Base-by-base conservation (phyloP, 169 alveolate genomes). In the Miamiensis avidus region DNA sequence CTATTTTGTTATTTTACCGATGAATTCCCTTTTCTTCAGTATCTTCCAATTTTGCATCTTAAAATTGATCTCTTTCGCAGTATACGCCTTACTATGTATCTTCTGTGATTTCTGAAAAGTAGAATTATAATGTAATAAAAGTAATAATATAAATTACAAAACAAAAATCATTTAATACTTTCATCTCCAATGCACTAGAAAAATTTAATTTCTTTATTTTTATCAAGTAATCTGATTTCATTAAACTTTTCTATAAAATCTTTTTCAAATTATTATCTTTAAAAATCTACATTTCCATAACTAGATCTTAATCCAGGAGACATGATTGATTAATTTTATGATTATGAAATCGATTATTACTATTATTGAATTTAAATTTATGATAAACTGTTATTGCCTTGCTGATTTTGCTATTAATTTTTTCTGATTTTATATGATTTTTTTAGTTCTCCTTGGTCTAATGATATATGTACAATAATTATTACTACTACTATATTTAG, bases 171-270 rank as follows among this genome's bases (percentile, higher is more conserved):
- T 49, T 49, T 49, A 11, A 49, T 49, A 49, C 69, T 20, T 31
- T 92, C 94, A 84, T 93, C 96, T 76, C 98, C 98, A n/a, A 95
- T 86, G 82, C 96, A 95, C 79, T 94, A 82, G 77, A 95, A 93
- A 89, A 93, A 95, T 88, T 94, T 93, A 76, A 95, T 93, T 76
- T 94, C 97, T 84, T 95, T 95, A 79, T 93, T 95, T 83, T 94
- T 92, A 32, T 93, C 96, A 74, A 92, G 79, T 25, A 92, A 92
- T 78, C 92, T 92, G 25, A 91, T 83, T 73, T 90, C 86, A 49
- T 94, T 86, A 87, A 87, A 95, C 64, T 90, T 89, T 64, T 88
- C 86, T 26, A 89, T 82, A 75, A 89, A 92, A n/a, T 75, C 84
- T 73, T 88, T 76, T 76, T 92, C 94, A 33, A 76, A 64, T 34